Conservation (phyloP, 2,329 filamentous ascomycete genomes). For the Ceratocystis alfenasii region DNA sequence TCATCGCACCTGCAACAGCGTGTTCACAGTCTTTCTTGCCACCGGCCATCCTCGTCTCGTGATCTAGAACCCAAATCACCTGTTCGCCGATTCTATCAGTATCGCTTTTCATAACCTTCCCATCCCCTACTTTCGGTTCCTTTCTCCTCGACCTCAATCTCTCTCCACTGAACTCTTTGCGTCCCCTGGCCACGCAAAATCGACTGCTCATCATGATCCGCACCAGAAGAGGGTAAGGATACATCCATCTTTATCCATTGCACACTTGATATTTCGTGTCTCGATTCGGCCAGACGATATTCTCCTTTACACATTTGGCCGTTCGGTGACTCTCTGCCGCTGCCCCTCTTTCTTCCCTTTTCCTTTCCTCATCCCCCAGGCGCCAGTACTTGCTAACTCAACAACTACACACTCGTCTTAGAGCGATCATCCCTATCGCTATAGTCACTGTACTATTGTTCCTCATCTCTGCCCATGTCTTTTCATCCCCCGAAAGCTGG, state of each 20-base stretch:
- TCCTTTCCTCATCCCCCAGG: not conserved
- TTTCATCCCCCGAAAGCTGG: conserved; percentile 19
- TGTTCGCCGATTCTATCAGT: too few relatives aligned
- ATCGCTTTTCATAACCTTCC: not conserved
- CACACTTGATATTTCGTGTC: not conserved
- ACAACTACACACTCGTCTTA: not conserved
- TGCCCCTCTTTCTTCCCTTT: not conserved
- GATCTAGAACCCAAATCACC: too few relatives aligned
- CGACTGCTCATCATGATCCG: conserved; percentile 16
- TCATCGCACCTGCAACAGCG: not conserved
- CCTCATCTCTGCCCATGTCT: conserved; percentile 20
- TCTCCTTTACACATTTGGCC: not conserved
- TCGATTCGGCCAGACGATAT: not conserved
- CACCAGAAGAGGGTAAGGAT: conserved; percentile 19
- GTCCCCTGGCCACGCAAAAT: not conserved
- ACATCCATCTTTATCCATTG: not conserved
- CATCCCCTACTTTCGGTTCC: not conserved
- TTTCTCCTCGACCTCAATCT: too few relatives aligned
- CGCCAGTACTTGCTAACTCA: not conserved
- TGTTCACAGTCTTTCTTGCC: too few relatives aligned
- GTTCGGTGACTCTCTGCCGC: not conserved
- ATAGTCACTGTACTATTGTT: conserved; percentile 20
- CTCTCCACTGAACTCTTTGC: not conserved
- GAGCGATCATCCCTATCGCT: conserved; percentile 17
- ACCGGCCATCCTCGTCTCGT: too few relatives aligned